These are phyloP conservation scores for Backusella parvicylindrica DNA, from an alignment of 192 early-diverging fungal genomes.

Conservation along the genomic window DNA sequence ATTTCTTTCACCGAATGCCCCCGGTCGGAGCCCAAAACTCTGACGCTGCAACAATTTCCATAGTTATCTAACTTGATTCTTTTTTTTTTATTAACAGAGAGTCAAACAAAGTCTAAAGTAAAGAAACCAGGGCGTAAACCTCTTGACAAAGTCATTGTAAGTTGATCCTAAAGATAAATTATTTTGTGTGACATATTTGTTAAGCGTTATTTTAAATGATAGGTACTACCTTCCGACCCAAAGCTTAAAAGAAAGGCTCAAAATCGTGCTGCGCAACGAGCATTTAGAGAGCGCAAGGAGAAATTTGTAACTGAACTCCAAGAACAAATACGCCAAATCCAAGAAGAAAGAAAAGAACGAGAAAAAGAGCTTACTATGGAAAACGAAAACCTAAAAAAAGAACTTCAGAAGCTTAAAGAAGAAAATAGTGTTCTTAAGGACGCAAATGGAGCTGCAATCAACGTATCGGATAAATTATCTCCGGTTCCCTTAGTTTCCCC, in stretches of 20 bases:
- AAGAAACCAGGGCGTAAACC: conserved; percentile 11
- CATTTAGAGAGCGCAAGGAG: conserved; percentile 87
- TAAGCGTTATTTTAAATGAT: not conserved
- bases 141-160: conserved; percentile 2
- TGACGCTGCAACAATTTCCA: not conserved
- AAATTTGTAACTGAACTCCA: conserved; percentile 81
- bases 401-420: conserved; percentile 45
- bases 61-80: not conserved
- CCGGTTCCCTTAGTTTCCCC: not conserved
- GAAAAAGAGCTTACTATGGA: conserved; percentile 45
- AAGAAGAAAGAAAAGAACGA: conserved; percentile 59
- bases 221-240: conserved; percentile 15
- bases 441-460: not conserved
- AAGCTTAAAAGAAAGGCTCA: conserved; percentile 34
- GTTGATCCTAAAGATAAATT: not conserved
- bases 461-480: not conserved
- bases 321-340: conserved; percentile 63
- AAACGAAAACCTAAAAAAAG: conserved; percentile 42
- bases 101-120: not conserved
- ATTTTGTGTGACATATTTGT: not conserved
- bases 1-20: not conserved
- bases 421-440: conserved; percentile 49
- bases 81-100: not conserved
- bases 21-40: conserved; percentile 1
- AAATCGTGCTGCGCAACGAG: conserved; percentile 43